Conservation (phyloP, 495 filamentous ascomycete species). For the Parathielavia hyrcaniae region DNA sequence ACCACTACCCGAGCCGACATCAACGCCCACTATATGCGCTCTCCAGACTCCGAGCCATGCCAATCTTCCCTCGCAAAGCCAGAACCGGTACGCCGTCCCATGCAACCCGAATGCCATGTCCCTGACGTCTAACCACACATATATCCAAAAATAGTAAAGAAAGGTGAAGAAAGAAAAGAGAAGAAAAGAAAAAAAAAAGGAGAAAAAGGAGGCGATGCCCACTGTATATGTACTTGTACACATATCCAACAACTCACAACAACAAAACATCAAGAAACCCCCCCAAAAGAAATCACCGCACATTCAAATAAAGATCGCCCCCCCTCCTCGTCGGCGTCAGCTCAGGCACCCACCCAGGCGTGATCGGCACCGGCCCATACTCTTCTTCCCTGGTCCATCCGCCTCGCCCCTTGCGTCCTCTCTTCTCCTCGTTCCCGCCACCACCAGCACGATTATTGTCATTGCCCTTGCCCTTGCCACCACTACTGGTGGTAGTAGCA, state of each 20-base stretch:
- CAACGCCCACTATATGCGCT: not conserved
- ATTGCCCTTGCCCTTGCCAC: not conserved
- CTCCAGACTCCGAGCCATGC: not conserved
- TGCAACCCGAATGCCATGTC: not conserved
- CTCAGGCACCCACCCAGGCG: constrained; percentile 48
- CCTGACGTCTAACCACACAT: not conserved
- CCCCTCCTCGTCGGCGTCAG: constrained; percentile 44
- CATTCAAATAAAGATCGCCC: constrained; percentile 42
- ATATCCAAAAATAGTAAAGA: not conserved
- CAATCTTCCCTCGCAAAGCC: not conserved
- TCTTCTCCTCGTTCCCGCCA: not conserved
- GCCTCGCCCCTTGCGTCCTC: not conserved
- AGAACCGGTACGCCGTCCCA: not conserved
- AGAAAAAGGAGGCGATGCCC: not conserved
- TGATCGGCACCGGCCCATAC: constrained; percentile 35
- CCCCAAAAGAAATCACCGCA: constrained; percentile 23
- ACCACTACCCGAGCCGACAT: not conserved
- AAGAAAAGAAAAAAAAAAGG: constrained; percentile 4
- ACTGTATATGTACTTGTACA: not conserved
- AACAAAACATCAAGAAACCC: not conserved
- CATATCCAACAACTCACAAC: not conserved
- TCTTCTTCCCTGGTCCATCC: not conserved
- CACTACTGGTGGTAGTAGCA: no score
- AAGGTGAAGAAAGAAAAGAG: constrained; percentile 4
- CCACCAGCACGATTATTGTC: constrained; percentile 22